These are phyloP conservation scores for Oryza coarctata DNA, from an alignment of 176 grass and related monocot species.

Conservation along the genomic window DNA sequence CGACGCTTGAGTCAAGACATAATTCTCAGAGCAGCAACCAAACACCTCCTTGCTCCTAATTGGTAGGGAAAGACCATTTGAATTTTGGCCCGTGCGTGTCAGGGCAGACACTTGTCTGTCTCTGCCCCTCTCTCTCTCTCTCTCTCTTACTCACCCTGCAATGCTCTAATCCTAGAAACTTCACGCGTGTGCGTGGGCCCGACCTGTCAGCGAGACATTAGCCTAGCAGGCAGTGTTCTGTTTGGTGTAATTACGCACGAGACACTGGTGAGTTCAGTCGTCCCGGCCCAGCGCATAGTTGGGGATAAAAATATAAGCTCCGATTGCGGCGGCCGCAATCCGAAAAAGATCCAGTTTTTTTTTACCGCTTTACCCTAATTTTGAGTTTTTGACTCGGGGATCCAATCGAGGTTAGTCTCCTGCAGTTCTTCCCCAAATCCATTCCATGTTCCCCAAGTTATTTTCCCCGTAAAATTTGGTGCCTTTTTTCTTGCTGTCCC, in stretches of 20 bases:
- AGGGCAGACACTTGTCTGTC: not conserved
- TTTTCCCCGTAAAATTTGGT: not conserved
- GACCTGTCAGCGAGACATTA: not conserved
- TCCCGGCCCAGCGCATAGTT: conserved; percentile 31
- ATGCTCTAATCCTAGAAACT: not conserved
- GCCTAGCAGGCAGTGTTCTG: not conserved
- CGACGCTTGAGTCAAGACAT: no score
- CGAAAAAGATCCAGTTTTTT: not conserved
- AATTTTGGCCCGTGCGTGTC: not conserved
- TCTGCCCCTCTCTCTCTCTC: not conserved
- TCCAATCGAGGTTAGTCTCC: conserved; percentile 32
- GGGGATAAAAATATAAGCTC: not conserved
- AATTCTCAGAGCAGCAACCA: no score
- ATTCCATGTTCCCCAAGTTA: not conserved
- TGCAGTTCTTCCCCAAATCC: not conserved
- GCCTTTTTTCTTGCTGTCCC: not conserved
- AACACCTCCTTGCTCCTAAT: no score
- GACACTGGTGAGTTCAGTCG: not conserved
- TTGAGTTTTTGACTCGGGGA: not conserved
- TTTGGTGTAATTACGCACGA: conserved; percentile 19
- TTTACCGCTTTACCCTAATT: not conserved
- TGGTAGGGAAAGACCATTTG: not conserved
- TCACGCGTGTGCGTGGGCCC: not conserved
- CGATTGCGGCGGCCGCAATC: conserved; percentile 31
- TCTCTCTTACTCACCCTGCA: no score